Evolutionary conservation across 768 basidiomycete genomes (phyloP).

Genomic region (Calvatia gigantea): DNA sequence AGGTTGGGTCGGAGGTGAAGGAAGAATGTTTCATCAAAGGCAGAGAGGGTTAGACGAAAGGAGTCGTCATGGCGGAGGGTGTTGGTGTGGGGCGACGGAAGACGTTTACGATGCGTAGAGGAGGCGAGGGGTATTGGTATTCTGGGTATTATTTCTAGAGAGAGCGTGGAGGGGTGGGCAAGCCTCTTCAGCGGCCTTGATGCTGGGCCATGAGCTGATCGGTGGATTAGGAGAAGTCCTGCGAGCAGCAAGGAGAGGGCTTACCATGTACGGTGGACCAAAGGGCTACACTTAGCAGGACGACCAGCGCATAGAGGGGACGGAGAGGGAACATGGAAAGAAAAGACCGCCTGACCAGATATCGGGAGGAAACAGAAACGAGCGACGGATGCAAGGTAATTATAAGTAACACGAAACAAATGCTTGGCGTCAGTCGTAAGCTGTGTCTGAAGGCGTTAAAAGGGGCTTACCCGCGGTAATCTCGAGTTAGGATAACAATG

Average conservation of each 20-base stretch:
- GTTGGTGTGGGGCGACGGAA: conserved; percentile 33
- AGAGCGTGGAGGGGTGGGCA: conserved; percentile 44
- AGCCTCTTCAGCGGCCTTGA: conserved; percentile 46
- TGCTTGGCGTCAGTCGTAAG: conserved; percentile 16
- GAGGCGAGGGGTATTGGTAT: conserved; percentile 19
- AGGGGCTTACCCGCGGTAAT: conserved; percentile 11
- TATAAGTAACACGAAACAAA: conserved; percentile 13
- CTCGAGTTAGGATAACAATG: not conserved
- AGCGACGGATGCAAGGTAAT: conserved; percentile 8
- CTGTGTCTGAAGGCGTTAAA: conserved; percentile 12
- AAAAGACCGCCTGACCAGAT: conserved; percentile 25
- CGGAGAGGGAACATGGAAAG: conserved; percentile 32
- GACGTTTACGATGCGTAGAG: conserved; percentile 29
- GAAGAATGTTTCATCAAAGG: conserved; percentile 62
- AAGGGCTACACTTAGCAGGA: conserved; percentile 32
- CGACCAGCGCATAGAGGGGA: conserved; percentile 41
- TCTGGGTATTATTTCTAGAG: conserved; percentile 58
- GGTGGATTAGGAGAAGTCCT: not conserved
- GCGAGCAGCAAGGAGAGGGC: conserved; percentile 7
- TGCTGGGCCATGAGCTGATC: conserved; percentile 44
- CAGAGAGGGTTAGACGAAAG: conserved; percentile 65
- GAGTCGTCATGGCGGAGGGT: conserved; percentile 65
- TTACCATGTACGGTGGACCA: conserved; percentile 27
- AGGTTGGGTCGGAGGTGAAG: conserved; percentile 78
- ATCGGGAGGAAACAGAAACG: conserved; percentile 4